Evolutionary conservation across 106 monocot species (phyloP), one percentile per base, ranked within the genome.

Genomic region (Dioscorea zingiberensis): DNA sequence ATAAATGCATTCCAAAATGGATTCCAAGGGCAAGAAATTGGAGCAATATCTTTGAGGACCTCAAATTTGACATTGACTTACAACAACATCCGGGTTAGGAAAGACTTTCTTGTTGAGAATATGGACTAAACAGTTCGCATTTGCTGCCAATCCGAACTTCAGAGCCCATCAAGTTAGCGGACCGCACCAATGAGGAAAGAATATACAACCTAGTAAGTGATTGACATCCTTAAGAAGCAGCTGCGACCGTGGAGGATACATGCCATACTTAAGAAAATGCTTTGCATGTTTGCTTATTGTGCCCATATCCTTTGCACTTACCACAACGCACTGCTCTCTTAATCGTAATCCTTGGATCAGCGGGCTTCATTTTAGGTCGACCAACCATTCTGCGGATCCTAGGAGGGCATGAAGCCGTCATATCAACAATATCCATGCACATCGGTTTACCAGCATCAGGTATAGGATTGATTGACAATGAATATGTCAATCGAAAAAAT

Each of bases 261-360:
- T 38, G 38, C 38, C 38, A 38, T 38, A 26, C 17, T 64, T 61
- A 67, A 55, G 65, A 44, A 57, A 71, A 21, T 3, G 83, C 62
- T 46, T 84, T 86, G 75, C 98, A 98, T 28, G 98, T 93, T 58
- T 78, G 78, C 69, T 93, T 89, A 32, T 98, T 93, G 27, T 98
- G 98, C 21, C 98, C 98, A 29, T 82, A 84, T 61, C 65, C 84
- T 70, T 84, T 86, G 72, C 98, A 98, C 62, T 70, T 79, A 60
- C 98, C 89, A 49, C 98, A 98, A 15, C 79, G 78, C 2, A 92
- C 78, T 27, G 84, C 76, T 55, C 98, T 78, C 54, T 92, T 98
- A 16, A 80, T 78, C 7, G 76, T 80, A 58, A 86, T 81, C 57
- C 83, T 69, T 4, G 89, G 85, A 67, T 89, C 92, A 18, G 65